A percentile compares a stretch with the other conserved stretches of the same genome.
Conservation (phyloP, 83 land plant species). For the Picea mariana region DNA sequence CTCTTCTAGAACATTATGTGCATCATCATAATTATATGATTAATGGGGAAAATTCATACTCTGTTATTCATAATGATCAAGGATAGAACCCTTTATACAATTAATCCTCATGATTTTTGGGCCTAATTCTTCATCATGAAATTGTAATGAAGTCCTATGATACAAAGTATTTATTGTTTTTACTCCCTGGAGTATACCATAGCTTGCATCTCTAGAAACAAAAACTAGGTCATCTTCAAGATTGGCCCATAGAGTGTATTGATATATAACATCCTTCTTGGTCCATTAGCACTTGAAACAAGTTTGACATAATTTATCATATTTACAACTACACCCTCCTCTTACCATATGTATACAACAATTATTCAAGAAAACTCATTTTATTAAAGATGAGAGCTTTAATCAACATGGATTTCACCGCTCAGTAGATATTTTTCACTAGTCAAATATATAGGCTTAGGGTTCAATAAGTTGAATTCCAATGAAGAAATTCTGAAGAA, state of each 20-base stretch:
- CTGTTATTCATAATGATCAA: too few species aligned
- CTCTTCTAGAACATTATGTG: too few species aligned
- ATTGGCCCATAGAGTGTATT: conserved; percentile 80
- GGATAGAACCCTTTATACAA: too few species aligned
- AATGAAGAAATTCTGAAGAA: conserved; percentile 48
- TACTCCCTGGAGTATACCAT: too few species aligned
- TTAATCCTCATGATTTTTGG: too few species aligned
- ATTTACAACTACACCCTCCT: conserved; percentile 36
- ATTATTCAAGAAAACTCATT: conserved; percentile 42
- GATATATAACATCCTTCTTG: conserved; percentile 39
- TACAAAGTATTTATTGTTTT: too few species aligned
- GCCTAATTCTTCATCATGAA: too few species aligned
- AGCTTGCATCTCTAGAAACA: conserved; percentile 68
- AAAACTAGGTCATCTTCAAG: conserved; percentile 66
- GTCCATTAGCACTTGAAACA: conserved; percentile 35
- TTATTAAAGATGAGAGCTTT: conserved; percentile 23
- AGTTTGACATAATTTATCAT: conserved; percentile 36
- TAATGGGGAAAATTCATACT: too few species aligned
- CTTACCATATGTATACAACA: conserved; percentile 47
- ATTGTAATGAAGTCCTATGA: too few species aligned
- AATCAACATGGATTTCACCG: conserved; percentile 73
- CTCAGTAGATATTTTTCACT: conserved; percentile 82
- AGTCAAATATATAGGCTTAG: conserved; percentile 61
- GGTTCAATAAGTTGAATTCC: conserved; percentile 52
- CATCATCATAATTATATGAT: too few species aligned